Conservation (phyloP, 2,329 filamentous ascomycete species). For the Ilyonectria destructans region DNA sequence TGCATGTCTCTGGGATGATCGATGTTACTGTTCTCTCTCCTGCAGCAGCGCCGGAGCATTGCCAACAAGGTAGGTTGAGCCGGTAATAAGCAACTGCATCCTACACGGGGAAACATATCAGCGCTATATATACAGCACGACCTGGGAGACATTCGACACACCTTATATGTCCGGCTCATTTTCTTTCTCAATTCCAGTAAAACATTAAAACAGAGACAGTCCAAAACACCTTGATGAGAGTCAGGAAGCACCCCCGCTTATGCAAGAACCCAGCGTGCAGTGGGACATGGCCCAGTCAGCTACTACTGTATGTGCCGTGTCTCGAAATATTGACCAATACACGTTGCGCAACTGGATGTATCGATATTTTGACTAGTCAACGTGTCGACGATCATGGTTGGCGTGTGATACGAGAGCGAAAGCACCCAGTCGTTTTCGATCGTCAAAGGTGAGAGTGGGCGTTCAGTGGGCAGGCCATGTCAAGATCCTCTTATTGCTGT, state of each 20-base stretch:
- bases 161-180: no score
- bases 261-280: no score
- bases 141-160: no score
- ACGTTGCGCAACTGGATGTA: no score
- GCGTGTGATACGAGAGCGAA: neutral
- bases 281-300: no score
- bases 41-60: neutral
- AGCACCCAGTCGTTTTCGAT: neutral
- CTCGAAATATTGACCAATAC: neutral
- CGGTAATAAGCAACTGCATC: neutral
- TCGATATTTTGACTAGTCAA: no score
- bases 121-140: no score
- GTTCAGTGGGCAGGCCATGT: neutral
- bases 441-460: neutral
- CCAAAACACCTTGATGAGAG: no score
- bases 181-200: no score
- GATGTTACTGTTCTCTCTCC: neutral
- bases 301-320: neutral
- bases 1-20: constrained; percentile 17
- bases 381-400: neutral
- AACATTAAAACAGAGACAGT: no score
- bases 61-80: neutral
- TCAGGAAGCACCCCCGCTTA: no score
- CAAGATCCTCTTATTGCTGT: constrained; percentile 15
- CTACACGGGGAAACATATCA: neutral